phyloP scores from a whole-genome alignment of 73 alveolate species.

The Uronychia setigera region DNA sequence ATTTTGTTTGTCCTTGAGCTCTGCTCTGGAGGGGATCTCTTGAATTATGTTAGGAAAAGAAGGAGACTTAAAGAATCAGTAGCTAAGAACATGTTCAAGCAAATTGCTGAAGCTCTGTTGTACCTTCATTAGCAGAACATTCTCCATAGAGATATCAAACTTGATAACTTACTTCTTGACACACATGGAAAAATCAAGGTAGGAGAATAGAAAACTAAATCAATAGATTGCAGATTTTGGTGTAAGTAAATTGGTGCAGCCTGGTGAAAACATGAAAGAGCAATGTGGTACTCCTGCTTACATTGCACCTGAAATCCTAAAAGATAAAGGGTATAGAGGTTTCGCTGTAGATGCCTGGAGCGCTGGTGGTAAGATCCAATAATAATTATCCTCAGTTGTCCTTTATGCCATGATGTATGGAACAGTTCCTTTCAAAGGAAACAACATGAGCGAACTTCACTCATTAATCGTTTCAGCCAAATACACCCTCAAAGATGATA shows the following conservation, averaged over 20 bases:
- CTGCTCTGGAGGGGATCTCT: conserved; percentile 23
- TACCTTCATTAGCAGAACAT: conserved; percentile 84
- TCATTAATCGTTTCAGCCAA: conserved; percentile 63
- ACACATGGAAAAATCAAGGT: conserved; percentile 74
- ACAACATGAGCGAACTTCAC: conserved; percentile 87
- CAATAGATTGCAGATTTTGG: conserved; percentile 82
- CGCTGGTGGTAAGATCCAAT: conserved; percentile 40
- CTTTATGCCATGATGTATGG: conserved; percentile 93
- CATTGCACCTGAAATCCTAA: conserved; percentile 48
- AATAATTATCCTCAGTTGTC: conserved; percentile 46
- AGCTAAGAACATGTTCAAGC: conserved; percentile 86
- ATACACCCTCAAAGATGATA: conserved; percentile 68
- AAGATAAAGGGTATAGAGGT: conserved; percentile 17
- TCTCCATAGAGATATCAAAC: conserved; percentile 96
- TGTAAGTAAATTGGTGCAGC: conserved; percentile 61
- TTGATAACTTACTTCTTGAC: conserved; percentile 94
- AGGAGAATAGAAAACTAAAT: not conserved
- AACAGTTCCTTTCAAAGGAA: conserved; percentile 96
- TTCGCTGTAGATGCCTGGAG: conserved; percentile 58
- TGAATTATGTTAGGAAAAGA: not conserved
- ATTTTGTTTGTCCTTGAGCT: conserved; percentile 11
- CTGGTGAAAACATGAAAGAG: conserved; percentile 57
- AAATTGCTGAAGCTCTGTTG: conserved; percentile 82
- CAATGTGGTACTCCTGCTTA: conserved; percentile 72
- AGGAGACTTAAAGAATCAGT: conserved; percentile 86